Percentiles rank a stretch among this genome's conserved stretches.
These are phyloP conservation scores for Chrysoporthe cubensis DNA, from an alignment of 2,329 filamentous ascomycete genomes.

Conservation along the genomic window DNA sequence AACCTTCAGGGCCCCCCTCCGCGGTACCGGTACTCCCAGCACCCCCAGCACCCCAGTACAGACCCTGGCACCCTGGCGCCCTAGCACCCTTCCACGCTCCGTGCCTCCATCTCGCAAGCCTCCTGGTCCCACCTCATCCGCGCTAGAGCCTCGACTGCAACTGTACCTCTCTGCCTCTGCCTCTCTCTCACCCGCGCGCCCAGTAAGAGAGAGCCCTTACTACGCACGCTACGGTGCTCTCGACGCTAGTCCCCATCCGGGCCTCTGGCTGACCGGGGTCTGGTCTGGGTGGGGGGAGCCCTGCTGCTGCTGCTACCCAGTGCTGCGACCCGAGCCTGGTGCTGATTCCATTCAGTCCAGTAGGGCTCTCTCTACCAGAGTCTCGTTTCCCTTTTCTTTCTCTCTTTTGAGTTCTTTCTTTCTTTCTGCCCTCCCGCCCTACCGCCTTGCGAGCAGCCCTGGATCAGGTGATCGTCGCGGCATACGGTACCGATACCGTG, in stretches of 20 bases:
- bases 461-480: not conserved
- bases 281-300: not conserved
- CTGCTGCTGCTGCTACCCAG: not conserved
- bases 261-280: not conserved
- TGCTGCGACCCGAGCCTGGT: not conserved
- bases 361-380: not conserved
- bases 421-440: not conserved
- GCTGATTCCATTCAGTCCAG: not conserved
- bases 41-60: not conserved
- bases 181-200: not conserved
- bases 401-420: not conserved
- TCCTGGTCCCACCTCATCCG: not conserved
- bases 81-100: not conserved
- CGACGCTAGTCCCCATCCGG: constrained; percentile 9
- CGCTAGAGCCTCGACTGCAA: not conserved
- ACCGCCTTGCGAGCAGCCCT: too few relatives aligned
- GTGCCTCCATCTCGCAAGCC: not conserved
- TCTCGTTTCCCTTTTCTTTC: not conserved
- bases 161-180: not conserved
- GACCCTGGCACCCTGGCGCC: too few relatives aligned
- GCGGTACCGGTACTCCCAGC: constrained; percentile 1
- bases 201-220: too few relatives aligned
- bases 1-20: not conserved
- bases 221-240: not conserved
- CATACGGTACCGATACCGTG: not conserved